Evolutionary conservation across 179 eudicot species (phyloP).

Genomic region (Camellia oleifera): DNA sequence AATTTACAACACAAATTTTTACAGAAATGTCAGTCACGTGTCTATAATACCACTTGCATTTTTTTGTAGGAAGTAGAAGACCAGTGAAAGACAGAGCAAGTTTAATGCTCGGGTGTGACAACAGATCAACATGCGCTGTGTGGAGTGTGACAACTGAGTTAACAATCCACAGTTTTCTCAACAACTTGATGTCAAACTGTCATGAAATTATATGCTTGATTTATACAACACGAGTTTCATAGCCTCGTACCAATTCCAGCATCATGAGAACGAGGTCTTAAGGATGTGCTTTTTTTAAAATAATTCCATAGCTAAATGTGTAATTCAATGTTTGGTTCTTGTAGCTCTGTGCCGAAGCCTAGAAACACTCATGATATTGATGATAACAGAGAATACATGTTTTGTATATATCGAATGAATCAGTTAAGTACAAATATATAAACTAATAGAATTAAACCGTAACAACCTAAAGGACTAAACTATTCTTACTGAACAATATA

Average conservation of each 20-base stretch:
- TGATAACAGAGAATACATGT: no score
- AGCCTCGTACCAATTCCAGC: neutral
- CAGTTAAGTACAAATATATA: no score
- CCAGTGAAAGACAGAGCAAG: neutral
- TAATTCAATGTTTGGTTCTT: neutral
- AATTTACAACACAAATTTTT: neutral
- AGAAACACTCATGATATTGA: neutral
- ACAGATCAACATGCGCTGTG: neutral
- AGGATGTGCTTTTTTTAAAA: neutral
- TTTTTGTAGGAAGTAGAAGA: neutral
- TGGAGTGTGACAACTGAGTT: neutral
- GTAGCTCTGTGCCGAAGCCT: neutral
- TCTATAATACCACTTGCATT: neutral
- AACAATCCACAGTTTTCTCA: neutral
- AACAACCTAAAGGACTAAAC: no score
- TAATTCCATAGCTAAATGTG: neutral
- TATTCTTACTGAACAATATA: no score
- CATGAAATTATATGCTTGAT: neutral
- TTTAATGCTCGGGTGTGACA: neutral
- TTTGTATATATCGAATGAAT: no score
- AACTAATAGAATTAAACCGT: no score
- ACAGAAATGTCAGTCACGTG: neutral
- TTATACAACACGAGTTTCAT: neutral
- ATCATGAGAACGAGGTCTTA: neutral
- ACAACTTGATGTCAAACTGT: neutral